These are phyloP conservation scores for Pestalotiopsis sp. DNA, from an alignment of 2,329 filamentous ascomycete species.

Conservation along the genomic window DNA sequence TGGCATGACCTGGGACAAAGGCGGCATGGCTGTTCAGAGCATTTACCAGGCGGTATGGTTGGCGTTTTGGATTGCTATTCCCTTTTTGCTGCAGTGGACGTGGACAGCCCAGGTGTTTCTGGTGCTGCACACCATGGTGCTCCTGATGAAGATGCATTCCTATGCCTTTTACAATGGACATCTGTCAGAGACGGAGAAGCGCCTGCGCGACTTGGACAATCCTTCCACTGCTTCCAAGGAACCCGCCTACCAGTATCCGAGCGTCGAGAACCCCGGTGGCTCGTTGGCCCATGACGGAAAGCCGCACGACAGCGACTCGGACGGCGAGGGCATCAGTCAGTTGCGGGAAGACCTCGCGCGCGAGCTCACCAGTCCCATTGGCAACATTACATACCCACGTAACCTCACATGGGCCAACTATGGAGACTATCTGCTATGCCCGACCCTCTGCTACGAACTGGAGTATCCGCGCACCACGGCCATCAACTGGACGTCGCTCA, in stretches of 20 bases:
- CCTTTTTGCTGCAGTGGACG: conserved; percentile 86
- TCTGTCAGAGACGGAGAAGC: conserved; percentile 82
- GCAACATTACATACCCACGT: conserved; percentile 84
- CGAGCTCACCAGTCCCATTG: conserved; percentile 89
- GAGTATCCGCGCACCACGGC: conserved; percentile 83
- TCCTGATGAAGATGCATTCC: conserved; percentile 99
- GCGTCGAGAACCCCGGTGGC: conserved; percentile 55
- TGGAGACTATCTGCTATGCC: conserved; percentile 84
- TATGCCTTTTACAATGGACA: conserved; percentile 99
- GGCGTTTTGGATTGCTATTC: conserved; percentile 78
- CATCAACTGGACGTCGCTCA: conserved; percentile 80
- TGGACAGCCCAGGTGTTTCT: conserved; percentile 98
- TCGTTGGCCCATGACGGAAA: conserved; percentile 25
- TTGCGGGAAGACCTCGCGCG: conserved; percentile 86
- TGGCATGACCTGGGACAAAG: conserved; percentile 72
- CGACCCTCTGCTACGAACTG: conserved; percentile 95
- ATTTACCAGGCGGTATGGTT: conserved; percentile 82
- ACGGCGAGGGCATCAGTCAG: conserved; percentile 57
- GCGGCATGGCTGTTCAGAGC: conserved; percentile 83
- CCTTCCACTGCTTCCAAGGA: conserved; percentile 71
- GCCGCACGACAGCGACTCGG: conserved; percentile 42
- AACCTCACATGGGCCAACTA: conserved; percentile 87
- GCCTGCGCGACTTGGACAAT: conserved; percentile 77
- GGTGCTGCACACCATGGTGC: conserved; percentile 83
- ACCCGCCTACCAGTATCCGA: conserved; percentile 77